Base-by-base conservation (phyloP, 306 rosid species). In the Gynostemma pentaphyllum region DNA sequence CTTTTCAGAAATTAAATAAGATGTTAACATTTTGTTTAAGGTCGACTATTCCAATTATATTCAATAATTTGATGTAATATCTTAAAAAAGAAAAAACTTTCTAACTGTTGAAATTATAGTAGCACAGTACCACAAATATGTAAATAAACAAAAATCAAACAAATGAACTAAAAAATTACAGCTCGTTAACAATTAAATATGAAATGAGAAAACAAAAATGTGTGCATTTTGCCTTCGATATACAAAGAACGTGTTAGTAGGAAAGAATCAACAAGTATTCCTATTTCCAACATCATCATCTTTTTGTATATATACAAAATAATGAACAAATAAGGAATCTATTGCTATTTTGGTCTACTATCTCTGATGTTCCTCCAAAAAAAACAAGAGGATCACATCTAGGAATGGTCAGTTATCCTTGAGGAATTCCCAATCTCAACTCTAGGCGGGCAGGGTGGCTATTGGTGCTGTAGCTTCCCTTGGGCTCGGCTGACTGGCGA, bases 291-390 rank as follows among this genome's bases (percentile, higher is more conserved):
- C n/a, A n/a, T n/a, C 32, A 60, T 53, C 24, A 30, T 61, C 50
- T 61, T 23, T 61, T 61, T 61, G 49, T 39, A 7, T 39, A 40
- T 61, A 26, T 9, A 23, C 36, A 61, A 61, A 61, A 61, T 30
- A 61, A 59, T 59, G 65, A 59, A 57, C 45, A 57, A 29, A 57
- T 57, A 57, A 57, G 29, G 45, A 57, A 57, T 32, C 62, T 55
- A 18, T 32, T 29, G 15, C 27, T 45, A 53, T 27, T 53, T 12
- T 15, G 21, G 21, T 53, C 14, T 28, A 27, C 63, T 56, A 34
- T 56, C 63, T 57, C 23, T 24, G 23, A 61, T 61, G 66, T 61
- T 23, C 66, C 66, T 61, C 66, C 24, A 30, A 61, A 23, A 23
- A 44, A 61, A 61, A 40, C 15, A 40, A 61, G 66, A 61, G 66